Evolutionary conservation across 2,329 filamentous ascomycete genomes (phyloP).

Genomic region (Ophiognomonia clavigignenti-juglandacearum): DNA sequence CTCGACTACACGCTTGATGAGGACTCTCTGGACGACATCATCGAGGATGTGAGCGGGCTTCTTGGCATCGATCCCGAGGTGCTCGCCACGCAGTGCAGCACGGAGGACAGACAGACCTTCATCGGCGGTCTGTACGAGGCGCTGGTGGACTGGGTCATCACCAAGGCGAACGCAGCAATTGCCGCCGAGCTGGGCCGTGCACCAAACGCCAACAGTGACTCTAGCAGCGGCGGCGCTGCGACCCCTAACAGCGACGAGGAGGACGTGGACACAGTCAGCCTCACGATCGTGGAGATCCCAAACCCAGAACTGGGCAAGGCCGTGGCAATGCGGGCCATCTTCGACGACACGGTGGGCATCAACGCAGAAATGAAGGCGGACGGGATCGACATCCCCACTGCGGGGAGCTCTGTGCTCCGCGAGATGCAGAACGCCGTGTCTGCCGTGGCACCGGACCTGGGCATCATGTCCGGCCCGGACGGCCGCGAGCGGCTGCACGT

Average conservation of each 20-base stretch:
- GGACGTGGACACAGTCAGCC: conserved; percentile 75
- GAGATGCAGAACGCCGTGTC: conserved; percentile 82
- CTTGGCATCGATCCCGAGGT: conserved; percentile 84
- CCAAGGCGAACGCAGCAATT: conserved; percentile 83
- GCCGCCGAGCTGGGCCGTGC: conserved; percentile 61
- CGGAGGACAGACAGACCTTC: conserved; percentile 75
- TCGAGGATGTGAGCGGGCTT: conserved; percentile 83
- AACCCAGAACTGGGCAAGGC: conserved; percentile 78
- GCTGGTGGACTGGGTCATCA: conserved; percentile 89
- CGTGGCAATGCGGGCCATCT: conserved; percentile 81
- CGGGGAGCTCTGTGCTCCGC: conserved; percentile 75
- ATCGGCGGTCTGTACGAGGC: conserved; percentile 89
- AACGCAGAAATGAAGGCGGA: conserved; percentile 97
- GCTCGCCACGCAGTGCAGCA: conserved; percentile 72
- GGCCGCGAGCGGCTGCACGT: conserved; percentile 72
- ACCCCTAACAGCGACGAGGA: conserved; percentile 69
- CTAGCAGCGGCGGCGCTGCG: conserved; percentile 59
- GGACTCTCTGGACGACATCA: conserved; percentile 78
- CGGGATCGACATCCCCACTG: conserved; percentile 69
- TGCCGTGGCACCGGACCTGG: conserved; percentile 73
- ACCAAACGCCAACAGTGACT: conserved; percentile 46
- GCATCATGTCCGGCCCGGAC: conserved; percentile 62
- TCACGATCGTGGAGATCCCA: conserved; percentile 85
- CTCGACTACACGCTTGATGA: conserved; percentile 79
- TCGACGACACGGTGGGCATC: conserved; percentile 89